Base-by-base conservation (phyloP, 768 basidiomycete genomes). In the Pisolithus sp. region DNA sequence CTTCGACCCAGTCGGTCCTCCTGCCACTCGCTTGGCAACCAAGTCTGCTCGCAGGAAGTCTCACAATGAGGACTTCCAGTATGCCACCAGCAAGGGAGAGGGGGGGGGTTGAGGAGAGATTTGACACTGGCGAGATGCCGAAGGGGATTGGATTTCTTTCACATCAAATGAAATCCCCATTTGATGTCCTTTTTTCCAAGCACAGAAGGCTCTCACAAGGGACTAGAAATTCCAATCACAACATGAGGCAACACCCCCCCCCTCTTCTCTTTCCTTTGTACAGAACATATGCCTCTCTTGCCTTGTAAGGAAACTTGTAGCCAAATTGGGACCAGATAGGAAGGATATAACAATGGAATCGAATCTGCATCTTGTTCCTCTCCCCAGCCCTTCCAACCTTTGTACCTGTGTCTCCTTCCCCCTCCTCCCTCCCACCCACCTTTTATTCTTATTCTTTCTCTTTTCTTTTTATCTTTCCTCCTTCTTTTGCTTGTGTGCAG, bases 1-100 rank as follows among this genome's bases (percentile, higher is more conserved):
- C 58, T 89, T 80, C 76, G 87, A 88, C 71, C 87, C 88, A 5
- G 81, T 89, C 49, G 55, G 65, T 59, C 71, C 77, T 51, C 73
- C 79, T 17, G 71, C 81, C 41, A 68, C 69, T 17, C 72, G 81
- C 53, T 74, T 78, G 48, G 74, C 82, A 51, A 72, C 83, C 36
- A 79, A 76, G 68, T 74, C 72, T 51, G 69, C 60, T 63, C 70
- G 72, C 61, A 68, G 66, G 45, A 76, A 75, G 60, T 63, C 71
- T 36, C 73, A 73, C 61, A 80, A 84, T 61, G 85, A 88, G 18
- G 82, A 82, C 57, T 81, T 86, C 75, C 79, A 81, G 65, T 81
- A 81, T 43, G 66, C 69, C 21, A 61, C 67, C 56, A 59, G 69
- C 30, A 63, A 73, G n/a, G n/a, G n/a, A 28, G 44, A 49, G 42